phyloP scores from a whole-genome alignment of 169 alveolate genomes.

The Cryptosporidium felis region DNA sequence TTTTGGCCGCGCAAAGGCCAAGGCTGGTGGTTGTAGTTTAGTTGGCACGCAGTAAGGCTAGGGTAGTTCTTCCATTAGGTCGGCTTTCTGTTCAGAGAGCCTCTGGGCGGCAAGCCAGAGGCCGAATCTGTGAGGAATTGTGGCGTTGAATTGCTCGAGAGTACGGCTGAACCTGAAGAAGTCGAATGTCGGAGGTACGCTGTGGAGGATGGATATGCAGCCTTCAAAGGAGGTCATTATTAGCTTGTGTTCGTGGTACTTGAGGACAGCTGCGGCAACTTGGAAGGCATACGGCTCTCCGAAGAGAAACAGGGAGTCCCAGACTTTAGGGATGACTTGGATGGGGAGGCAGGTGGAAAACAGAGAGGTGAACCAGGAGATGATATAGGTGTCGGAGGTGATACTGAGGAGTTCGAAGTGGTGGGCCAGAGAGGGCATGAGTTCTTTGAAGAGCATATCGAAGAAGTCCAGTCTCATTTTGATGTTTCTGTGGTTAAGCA shows the following conservation, averaged over 20 bases:
- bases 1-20: too few species aligned
- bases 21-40: too few species aligned
- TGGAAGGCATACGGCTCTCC: slow-evolving; percentile 71
- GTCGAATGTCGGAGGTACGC: slow-evolving; percentile 51
- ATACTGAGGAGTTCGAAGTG: slow-evolving; percentile 61
- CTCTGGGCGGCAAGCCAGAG: slow-evolving; percentile 63
- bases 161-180: slow-evolving; percentile 21
- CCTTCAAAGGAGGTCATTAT: slow-evolving; percentile 68
- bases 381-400: slow-evolving; percentile 50
- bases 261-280: slow-evolving; percentile 65
- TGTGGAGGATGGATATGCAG: slow-evolving; percentile 56
- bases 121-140: slow-evolving; percentile 47
- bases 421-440: slow-evolving; percentile 58
- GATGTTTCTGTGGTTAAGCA: slow-evolving; percentile 46
- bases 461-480: slow-evolving; percentile 67
- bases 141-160: slow-evolving; percentile 47
- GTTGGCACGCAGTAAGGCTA: too few species aligned
- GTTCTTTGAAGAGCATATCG: slow-evolving; percentile 34
- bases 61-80: slow-evolving; percentile 58
- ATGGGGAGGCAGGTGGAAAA: slow-evolving; percentile 53
- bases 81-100: slow-evolving; percentile 44
- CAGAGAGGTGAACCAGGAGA: slow-evolving; percentile 63
- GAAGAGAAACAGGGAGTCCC: slow-evolving; percentile 66
- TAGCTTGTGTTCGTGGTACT: slow-evolving; percentile 67
- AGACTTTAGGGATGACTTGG: slow-evolving; percentile 45